Percentiles rank a stretch among this genome's conserved stretches.
phyloP scores from a whole-genome alignment of 2,329 filamentous ascomycete species.

The Xylariaceae sp. region DNA sequence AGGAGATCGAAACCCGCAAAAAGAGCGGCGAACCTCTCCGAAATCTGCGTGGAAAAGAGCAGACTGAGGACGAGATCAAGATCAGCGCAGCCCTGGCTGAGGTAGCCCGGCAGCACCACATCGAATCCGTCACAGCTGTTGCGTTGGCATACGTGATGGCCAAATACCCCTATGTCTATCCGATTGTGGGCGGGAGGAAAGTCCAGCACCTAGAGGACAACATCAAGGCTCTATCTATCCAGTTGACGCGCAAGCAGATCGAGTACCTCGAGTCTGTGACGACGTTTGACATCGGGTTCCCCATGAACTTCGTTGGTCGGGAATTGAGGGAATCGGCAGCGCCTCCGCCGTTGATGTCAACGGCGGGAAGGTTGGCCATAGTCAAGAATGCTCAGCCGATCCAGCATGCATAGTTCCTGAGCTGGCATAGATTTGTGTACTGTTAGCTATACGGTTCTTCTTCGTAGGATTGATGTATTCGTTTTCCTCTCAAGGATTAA shows the following conservation, averaged over 20 bases:
- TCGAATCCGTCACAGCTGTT: slow-evolving; percentile 52
- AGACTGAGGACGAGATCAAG: slow-evolving; percentile 46
- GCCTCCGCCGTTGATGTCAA: not conserved
- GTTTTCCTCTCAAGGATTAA: too few species aligned
- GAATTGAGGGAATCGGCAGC: slow-evolving; percentile 19
- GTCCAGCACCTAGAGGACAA: slow-evolving; percentile 48
- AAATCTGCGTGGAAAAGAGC: slow-evolving; percentile 20
- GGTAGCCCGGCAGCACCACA: slow-evolving; percentile 52
- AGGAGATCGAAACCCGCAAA: slow-evolving; percentile 30
- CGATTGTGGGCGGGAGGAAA: slow-evolving; percentile 48
- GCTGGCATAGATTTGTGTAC: too few species aligned
- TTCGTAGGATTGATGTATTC: too few species aligned
- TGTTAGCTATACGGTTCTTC: too few species aligned
- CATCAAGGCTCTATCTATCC: slow-evolving; percentile 47
- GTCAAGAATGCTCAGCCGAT: slow-evolving; percentile 7
- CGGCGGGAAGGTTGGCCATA: slow-evolving; percentile 5
- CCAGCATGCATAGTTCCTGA: not conserved
- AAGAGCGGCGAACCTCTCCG: slow-evolving; percentile 38
- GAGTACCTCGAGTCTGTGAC: slow-evolving; percentile 46
- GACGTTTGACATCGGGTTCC: slow-evolving; percentile 53
- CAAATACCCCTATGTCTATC: slow-evolving; percentile 47
- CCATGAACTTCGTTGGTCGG: slow-evolving; percentile 38
- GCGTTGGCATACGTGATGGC: slow-evolving; percentile 46
- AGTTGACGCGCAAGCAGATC: slow-evolving; percentile 46
- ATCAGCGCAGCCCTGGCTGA: slow-evolving; percentile 56